Evolutionary conservation across 2,329 filamentous ascomycete genomes (phyloP), one percentile per base, ranked within the genome.

Genomic region (Diaporthe australafricana): DNA sequence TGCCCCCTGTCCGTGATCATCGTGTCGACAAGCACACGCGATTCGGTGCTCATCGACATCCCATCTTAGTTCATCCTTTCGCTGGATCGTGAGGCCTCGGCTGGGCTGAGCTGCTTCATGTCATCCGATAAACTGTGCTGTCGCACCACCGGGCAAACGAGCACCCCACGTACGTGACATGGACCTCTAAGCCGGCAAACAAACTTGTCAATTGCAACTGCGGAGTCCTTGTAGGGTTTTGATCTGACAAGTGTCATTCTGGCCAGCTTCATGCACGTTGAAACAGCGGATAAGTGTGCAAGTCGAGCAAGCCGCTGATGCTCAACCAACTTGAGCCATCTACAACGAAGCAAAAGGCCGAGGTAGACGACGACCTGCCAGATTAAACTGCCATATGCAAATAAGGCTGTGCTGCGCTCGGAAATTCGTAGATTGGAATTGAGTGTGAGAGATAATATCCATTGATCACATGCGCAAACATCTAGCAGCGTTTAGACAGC

Each of bases 401-500:
- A 14, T 40, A 3, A 11, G 38, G 14, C 3, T 14, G 3, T 3
- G 6, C 14, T 11, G 38, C 3, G 38, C 38, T 16, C 14, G 38
- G 38, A 40, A 3, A 5, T 40, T 40, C 3, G 42, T 30, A 22
- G 14, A 25, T 12, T 20, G 45, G 45, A n/a, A 48, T 35, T 25
- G 42, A 35, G 16, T 3, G 14, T 22, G 60, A 48, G 30, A 25
- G 5, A 32, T 48, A 27, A 32, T 48, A 27, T 12, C 20, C 50
- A 25, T 38, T 38, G 35, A 42, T 30, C 8, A 38, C 30, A 7
- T 17, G 20, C 30, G 60, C 45, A 25, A 65, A 25, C 45, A 38
- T 65, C 60, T 38, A n/a, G 60, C 38, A 50, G 60, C 45, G 32
- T 17, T n/a, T 50, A 45, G 60, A 45, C 60, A 38, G 60, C 30